A percentile compares a stretch with the other conserved stretches of the same genome.
Evolutionary conservation across 2,329 filamentous ascomycete species (phyloP).

Genomic region (Lachnellula hyalina): DNA sequence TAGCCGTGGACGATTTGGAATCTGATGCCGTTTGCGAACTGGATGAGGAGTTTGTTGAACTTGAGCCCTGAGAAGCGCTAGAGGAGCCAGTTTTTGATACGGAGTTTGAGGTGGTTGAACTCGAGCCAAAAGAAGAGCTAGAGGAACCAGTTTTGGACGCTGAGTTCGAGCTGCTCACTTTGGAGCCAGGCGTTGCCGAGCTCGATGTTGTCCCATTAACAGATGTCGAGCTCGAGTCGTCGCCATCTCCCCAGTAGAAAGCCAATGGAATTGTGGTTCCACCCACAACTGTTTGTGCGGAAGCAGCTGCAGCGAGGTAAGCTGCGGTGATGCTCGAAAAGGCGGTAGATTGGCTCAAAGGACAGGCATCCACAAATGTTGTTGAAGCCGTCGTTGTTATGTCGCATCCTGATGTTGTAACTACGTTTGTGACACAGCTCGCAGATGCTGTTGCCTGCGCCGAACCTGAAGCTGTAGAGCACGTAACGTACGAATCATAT

Average conservation of each 20-base stretch:
- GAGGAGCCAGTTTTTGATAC: too few species aligned
- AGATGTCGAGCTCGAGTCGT: too few species aligned
- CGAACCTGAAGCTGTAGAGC: background rate
- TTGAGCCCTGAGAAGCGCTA: too few species aligned
- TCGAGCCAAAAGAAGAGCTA: too few species aligned
- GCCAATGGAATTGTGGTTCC: constrained; percentile 5
- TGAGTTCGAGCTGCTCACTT: too few species aligned
- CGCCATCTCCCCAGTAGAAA: background rate
- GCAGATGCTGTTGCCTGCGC: background rate
- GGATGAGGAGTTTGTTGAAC: too few species aligned
- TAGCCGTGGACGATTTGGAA: too few species aligned
- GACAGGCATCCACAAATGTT: constrained; percentile 1
- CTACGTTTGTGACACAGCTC: background rate
- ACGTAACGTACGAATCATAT: constrained; percentile 1
- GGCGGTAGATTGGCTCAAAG: background rate
- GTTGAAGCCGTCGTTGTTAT: constrained; percentile 2
- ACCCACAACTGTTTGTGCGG: background rate
- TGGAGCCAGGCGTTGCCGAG: too few species aligned
- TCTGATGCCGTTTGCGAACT: too few species aligned
- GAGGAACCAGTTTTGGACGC: too few species aligned
- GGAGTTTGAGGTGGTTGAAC: too few species aligned
- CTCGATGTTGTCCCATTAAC: too few species aligned
- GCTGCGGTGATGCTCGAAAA: constrained; percentile 2
- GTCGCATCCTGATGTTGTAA: constrained; percentile 1
- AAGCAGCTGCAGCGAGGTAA: background rate